phyloP scores from a whole-genome alignment of 106 monocot species.

The Acorus calamus region DNA sequence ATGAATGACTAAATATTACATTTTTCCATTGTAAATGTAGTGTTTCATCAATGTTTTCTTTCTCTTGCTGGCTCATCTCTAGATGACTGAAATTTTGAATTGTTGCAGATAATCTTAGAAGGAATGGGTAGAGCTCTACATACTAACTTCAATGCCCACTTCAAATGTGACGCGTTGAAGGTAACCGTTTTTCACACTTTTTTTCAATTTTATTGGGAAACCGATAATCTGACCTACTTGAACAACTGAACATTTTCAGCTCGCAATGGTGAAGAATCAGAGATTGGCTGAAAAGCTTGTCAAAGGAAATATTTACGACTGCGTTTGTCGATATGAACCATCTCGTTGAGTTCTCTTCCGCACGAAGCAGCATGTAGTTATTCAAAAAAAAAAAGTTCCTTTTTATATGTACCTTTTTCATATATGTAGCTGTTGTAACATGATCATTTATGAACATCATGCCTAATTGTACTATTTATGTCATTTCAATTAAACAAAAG shows the following conservation, averaged over 20 bases:
- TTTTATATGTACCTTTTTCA: too few relatives aligned
- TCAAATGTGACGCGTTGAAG: conserved; percentile 90
- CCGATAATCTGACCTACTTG: too few relatives aligned
- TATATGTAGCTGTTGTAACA: too few relatives aligned
- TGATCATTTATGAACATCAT: too few relatives aligned
- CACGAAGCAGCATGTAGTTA: not conserved
- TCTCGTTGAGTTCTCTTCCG: not conserved
- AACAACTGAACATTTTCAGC: conserved; percentile 23
- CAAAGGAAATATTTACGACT: conserved; percentile 84
- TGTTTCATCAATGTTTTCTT: too few relatives aligned
- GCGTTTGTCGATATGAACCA: conserved; percentile 88
- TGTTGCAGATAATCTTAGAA: conserved; percentile 73
- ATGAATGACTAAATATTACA: too few relatives aligned
- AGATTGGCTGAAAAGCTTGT: conserved; percentile 93
- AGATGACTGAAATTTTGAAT: too few relatives aligned
- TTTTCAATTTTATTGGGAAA: too few relatives aligned
- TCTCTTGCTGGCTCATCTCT: too few relatives aligned
- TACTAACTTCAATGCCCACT: conserved; percentile 86
- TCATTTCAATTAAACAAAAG: too few relatives aligned
- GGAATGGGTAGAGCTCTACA: conserved; percentile 97
- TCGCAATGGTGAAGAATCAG: conserved; percentile 99
- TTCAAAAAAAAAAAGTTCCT: not conserved
- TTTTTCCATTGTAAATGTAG: too few relatives aligned
- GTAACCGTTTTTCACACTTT: conserved; percentile 21
- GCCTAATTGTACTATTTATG: too few relatives aligned